Conservation (phyloP, 495 filamentous ascomycete genomes). For the Cudoniella acicularis region DNA sequence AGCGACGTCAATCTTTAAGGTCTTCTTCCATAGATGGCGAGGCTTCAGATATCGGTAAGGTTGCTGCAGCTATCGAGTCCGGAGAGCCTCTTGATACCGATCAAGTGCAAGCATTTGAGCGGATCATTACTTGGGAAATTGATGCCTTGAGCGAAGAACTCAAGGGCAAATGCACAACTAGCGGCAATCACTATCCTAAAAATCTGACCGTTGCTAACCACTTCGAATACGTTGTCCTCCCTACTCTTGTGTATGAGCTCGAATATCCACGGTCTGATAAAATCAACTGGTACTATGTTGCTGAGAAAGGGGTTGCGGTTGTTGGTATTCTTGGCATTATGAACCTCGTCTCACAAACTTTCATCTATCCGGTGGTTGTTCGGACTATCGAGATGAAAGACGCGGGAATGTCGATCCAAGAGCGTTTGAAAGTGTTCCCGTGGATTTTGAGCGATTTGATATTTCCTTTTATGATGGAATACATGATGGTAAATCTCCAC, state of each 20-base stretch:
- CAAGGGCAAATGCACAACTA: conserved; percentile 46
- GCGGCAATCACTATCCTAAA: conserved; percentile 51
- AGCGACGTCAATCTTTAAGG: conserved; percentile 40
- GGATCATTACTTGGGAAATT: conserved; percentile 58
- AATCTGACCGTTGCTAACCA: conserved; percentile 66
- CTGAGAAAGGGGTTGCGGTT: conserved; percentile 62
- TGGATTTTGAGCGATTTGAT: conserved; percentile 66
- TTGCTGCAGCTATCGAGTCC: conserved; percentile 52
- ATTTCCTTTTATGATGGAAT: conserved; percentile 74
- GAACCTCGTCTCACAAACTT: conserved; percentile 53
- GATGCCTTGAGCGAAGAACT: conserved; percentile 60
- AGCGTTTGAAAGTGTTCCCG: conserved; percentile 62
- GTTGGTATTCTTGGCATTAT: conserved; percentile 66
- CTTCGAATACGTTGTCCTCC: conserved; percentile 66
- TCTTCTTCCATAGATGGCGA: conserved; percentile 29
- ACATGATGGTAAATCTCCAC: conserved; percentile 41
- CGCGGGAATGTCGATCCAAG: conserved; percentile 49
- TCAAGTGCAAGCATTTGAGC: conserved; percentile 56
- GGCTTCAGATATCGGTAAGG: conserved; percentile 44
- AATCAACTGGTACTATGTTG: conserved; percentile 69
- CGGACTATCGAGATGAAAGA: conserved; percentile 61
- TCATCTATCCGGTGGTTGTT: conserved; percentile 60
- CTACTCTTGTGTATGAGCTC: conserved; percentile 73
- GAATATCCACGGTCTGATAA: conserved; percentile 66
- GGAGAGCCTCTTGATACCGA: conserved; percentile 52